Conservation (phyloP, 1,284 basidiomycete species). For the Trametes pubescens region DNA sequence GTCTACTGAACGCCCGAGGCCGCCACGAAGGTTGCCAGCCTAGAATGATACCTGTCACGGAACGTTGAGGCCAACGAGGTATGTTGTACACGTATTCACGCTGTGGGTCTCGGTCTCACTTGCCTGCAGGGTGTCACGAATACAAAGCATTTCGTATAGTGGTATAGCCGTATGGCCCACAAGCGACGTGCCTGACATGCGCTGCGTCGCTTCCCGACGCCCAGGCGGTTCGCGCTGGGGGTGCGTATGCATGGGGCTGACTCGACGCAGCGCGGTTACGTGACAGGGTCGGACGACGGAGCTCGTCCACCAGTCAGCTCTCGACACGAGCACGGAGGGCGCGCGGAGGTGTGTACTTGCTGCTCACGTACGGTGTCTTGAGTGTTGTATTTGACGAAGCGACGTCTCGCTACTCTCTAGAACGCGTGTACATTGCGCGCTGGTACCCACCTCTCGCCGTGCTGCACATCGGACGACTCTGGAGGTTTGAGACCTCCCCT, state of each 20-base stretch:
- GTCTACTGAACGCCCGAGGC: conserved; percentile 3
- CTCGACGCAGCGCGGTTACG: background rate
- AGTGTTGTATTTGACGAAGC: background rate
- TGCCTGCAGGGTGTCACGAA: background rate
- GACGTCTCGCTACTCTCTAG: background rate
- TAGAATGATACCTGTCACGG: background rate
- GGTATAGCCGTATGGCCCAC: background rate
- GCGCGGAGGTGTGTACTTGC: background rate
- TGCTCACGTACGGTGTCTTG: background rate
- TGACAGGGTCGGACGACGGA: background rate
- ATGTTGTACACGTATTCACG: background rate
- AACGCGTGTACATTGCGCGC: background rate
- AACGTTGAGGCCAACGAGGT: background rate
- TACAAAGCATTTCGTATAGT: background rate
- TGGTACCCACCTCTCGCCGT: no score
- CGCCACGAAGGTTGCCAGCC: background rate
- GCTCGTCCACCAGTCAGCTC: conserved; percentile 1
- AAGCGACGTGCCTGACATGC: conserved; percentile 1
- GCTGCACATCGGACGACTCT: no score
- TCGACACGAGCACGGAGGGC: background rate
- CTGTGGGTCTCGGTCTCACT: background rate
- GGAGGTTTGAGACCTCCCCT: background rate
- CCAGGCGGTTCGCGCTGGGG: background rate
- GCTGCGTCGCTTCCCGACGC: background rate
- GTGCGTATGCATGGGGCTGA: background rate